Evolutionary conservation across 148 eudicot species (phyloP).

Genomic region (Salicornia ramosissima): DNA sequence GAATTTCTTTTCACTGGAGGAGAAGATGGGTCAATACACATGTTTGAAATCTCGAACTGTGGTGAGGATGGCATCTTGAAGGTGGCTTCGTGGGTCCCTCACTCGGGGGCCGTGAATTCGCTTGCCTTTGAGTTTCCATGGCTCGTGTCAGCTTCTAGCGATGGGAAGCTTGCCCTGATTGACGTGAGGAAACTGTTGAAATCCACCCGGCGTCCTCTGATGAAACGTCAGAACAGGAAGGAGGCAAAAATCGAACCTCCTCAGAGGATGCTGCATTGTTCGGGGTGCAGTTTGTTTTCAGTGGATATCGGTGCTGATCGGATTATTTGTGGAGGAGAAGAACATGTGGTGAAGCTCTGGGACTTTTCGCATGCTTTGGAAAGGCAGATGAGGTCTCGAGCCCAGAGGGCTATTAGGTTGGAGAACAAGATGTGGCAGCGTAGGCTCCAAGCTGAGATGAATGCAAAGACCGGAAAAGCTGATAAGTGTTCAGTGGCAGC

Average conservation of each 20-base stretch:
- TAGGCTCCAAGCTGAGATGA: constrained; percentile 65
- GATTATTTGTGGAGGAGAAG: constrained; percentile 88
- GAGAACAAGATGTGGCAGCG: constrained; percentile 92
- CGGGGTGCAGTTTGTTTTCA: constrained; percentile 64
- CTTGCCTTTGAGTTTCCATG: constrained; percentile 97
- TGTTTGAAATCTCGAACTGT: constrained; percentile 60
- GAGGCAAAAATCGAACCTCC: constrained; percentile 64
- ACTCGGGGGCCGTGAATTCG: constrained; percentile 69
- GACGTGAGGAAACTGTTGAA: constrained; percentile 81
- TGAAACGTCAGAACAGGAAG: constrained; percentile 26
- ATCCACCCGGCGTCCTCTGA: constrained; percentile 34
- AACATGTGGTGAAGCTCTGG: constrained; percentile 78
- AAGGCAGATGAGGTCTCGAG: constrained; percentile 51
- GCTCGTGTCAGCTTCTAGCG: constrained; percentile 90
- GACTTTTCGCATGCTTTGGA: constrained; percentile 90
- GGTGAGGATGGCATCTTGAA: constrained; percentile 22
- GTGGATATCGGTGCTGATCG: constrained; percentile 83
- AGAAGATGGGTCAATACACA: constrained; percentile 84
- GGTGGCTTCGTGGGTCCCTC: constrained; percentile 87
- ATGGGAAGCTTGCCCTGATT: constrained; percentile 75
- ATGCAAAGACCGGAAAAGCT: constrained; percentile 38
- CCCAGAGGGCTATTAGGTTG: constrained; percentile 53
- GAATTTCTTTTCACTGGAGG: constrained; percentile 89
- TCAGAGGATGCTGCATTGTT: constrained; percentile 87
- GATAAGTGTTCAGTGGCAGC: constrained; percentile 72